phyloP scores from a whole-genome alignment of 2,329 filamentous ascomycete species.

The Sclerotinia borealis region DNA sequence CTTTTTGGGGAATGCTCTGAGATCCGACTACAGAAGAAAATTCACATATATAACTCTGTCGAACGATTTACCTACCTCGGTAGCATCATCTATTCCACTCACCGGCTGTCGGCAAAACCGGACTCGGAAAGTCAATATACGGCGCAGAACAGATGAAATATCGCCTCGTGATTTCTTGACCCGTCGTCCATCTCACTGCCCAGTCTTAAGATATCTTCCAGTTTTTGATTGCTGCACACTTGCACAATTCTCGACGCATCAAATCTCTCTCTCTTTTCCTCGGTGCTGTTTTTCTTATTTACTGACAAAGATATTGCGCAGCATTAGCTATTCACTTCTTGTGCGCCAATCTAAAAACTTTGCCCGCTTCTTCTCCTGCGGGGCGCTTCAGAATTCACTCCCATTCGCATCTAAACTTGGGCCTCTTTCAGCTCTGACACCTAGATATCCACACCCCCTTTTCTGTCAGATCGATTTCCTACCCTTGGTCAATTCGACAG shows the following conservation, averaged over 20 bases:
- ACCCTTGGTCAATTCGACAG: not conserved
- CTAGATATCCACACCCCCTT: not conserved
- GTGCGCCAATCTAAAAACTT: constrained; percentile 1
- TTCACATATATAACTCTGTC: not conserved
- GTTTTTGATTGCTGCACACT: not conserved
- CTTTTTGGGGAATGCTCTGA: not conserved
- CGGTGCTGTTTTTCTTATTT: not conserved
- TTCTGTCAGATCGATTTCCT: not conserved
- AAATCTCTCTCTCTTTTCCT: not conserved
- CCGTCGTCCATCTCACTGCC: not conserved
- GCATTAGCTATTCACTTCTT: not conserved
- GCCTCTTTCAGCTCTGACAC: not conserved
- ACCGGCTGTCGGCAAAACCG: not conserved
- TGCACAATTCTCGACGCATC: not conserved
- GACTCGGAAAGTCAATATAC: not conserved
- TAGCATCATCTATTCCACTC: not conserved
- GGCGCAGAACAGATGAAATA: not conserved
- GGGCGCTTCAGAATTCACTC: constrained; percentile 1
- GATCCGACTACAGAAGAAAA: not conserved
- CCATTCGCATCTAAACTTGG: not conserved
- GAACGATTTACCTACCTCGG: not conserved
- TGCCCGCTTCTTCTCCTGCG: not conserved
- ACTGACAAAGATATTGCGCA: not conserved
- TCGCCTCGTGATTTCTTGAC: not conserved
- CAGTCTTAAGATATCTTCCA: not conserved